Percentiles rank a stretch among this genome's conserved stretches.
Conservation (phyloP, 148 eudicot species). For the Rhododendron mucronatum region DNA sequence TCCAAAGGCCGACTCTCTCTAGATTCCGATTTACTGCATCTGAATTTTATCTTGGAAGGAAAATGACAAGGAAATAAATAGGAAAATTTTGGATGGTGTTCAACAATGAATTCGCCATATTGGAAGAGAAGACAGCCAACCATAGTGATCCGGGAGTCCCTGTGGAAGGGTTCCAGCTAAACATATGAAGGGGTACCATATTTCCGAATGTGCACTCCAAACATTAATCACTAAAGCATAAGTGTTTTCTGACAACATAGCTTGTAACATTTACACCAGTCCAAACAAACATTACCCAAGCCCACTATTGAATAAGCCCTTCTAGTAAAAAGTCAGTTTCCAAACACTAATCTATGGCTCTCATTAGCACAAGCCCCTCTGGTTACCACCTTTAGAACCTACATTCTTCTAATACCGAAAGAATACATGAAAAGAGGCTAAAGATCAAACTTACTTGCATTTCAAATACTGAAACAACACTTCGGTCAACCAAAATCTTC, state of each 20-base stretch:
- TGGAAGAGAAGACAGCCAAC: not conserved
- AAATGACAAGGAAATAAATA: not conserved
- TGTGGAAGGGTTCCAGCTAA: not conserved
- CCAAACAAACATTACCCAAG: not conserved
- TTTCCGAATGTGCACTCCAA: not conserved
- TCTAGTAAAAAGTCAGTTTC: not conserved
- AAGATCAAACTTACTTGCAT: slow-evolving; percentile 32
- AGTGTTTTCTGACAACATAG: not conserved
- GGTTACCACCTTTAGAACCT: not conserved
- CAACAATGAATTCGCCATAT: not conserved
- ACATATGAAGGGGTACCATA: not conserved
- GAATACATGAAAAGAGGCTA: not conserved
- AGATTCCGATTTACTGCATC: not conserved
- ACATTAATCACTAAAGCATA: not conserved
- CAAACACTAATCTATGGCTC: not conserved
- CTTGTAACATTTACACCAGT: not conserved
- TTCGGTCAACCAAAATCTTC: slow-evolving; percentile 52
- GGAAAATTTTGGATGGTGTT: not conserved
- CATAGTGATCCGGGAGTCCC: not conserved
- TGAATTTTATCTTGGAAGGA: not conserved
- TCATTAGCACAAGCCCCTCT: not conserved
- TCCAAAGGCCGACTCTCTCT: not conserved
- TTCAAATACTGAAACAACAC: slow-evolving; percentile 41
- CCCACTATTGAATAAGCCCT: not conserved
- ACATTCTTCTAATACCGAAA: not conserved